Evolutionary conservation across 176 grass and related monocot species (phyloP).

Genomic region (Eragrostis nindensis): DNA sequence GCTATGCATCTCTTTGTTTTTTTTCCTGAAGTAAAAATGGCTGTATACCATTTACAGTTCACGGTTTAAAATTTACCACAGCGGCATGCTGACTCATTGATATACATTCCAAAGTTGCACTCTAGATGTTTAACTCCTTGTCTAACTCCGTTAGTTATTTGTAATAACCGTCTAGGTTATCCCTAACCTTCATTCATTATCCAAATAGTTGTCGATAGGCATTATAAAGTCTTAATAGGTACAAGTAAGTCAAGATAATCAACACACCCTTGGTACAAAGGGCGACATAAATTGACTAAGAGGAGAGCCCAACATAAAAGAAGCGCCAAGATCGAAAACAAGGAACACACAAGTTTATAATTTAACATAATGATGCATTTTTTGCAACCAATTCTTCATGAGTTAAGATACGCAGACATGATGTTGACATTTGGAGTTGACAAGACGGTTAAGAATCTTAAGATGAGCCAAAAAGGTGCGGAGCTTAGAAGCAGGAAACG

Average conservation of each 20-base stretch:
- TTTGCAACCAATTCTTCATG: background rate
- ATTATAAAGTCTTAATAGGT: background rate
- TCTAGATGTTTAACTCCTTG: background rate
- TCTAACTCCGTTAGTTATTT: background rate
- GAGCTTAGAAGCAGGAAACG: no score
- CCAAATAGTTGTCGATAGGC: background rate
- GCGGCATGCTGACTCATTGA: background rate
- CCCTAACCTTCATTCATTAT: background rate
- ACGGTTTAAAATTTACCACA: background rate
- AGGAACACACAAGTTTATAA: background rate
- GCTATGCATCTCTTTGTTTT: background rate
- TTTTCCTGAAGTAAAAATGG: background rate
- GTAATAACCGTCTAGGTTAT: background rate
- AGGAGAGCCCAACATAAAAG: background rate
- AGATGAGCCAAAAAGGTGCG: background rate
- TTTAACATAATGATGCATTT: background rate
- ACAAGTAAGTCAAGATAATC: background rate
- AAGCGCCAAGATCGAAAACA: background rate
- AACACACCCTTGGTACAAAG: background rate
- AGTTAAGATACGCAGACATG: background rate
- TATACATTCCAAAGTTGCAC: background rate
- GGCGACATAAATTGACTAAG: background rate
- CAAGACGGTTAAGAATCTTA: background rate
- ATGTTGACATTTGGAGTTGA: background rate
- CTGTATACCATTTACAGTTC: background rate